Evolutionary conservation across 352 stramenopile genomes (phyloP).

Genomic region (Phytophthora hybrid): DNA sequence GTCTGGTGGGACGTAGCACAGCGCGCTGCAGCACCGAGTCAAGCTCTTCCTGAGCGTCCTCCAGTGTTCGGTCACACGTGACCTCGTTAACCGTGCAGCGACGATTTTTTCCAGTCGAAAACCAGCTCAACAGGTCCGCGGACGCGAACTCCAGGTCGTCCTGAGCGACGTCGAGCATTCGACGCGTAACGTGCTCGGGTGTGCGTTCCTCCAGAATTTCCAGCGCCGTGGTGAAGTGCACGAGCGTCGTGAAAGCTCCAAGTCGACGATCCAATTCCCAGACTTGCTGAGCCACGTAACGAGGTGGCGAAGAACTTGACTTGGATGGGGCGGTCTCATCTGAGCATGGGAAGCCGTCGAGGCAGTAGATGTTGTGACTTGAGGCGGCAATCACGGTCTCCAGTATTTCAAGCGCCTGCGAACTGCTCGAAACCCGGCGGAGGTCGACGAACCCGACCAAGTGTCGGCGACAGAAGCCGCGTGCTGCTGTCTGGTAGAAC

Average conservation of each 20-base stretch:
- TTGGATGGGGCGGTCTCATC: constrained; percentile 12
- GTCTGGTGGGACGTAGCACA: constrained; percentile 25
- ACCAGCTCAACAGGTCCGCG: constrained; percentile 40
- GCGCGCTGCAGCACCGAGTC: constrained; percentile 28
- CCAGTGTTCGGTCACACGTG: constrained; percentile 55
- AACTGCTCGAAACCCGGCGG: constrained; percentile 18
- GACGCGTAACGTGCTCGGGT: constrained; percentile 30
- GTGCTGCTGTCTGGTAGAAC: constrained; percentile 50
- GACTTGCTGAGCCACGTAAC: constrained; percentile 61
- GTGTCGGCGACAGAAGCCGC: constrained; percentile 31
- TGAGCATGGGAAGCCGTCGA: constrained; percentile 58
- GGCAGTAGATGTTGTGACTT: constrained; percentile 32
- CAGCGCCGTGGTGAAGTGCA: constrained; percentile 54
- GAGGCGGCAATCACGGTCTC: constrained; percentile 35
- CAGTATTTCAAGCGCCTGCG: constrained; percentile 36
- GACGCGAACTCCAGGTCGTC: constrained; percentile 46
- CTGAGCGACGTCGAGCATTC: constrained; percentile 55
- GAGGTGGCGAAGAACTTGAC: constrained; percentile 23
- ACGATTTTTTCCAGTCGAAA: constrained; percentile 40
- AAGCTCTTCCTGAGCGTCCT: constrained; percentile 51
- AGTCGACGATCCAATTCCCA: constrained; percentile 45
- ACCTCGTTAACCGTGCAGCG: constrained; percentile 32
- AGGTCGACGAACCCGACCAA: constrained; percentile 45
- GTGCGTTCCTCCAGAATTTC: constrained; percentile 56
- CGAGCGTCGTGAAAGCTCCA: constrained; percentile 34